A percentile compares a stretch with the other conserved stretches of the same genome.
Conservation (phyloP, 2,329 filamentous ascomycete genomes). For the Trichophyton simii region DNA sequence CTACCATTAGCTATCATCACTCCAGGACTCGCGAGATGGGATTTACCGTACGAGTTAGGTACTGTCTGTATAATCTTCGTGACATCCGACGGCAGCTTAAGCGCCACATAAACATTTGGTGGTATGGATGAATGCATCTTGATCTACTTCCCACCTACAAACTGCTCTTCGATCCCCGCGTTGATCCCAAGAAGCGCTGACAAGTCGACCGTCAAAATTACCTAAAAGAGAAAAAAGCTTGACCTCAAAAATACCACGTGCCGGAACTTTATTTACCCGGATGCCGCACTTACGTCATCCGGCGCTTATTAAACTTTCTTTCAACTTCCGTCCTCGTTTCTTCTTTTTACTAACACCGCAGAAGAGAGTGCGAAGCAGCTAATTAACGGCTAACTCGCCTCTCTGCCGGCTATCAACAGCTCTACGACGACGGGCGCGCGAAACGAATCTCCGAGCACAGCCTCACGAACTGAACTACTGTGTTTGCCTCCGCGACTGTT, state of each 20-base stretch:
- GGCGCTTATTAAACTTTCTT: not conserved
- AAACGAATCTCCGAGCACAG: not conserved
- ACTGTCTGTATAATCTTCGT: constrained; percentile 47
- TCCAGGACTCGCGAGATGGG: constrained; percentile 8
- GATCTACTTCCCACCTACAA: not conserved
- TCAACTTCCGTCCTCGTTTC: not conserved
- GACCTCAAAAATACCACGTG: not conserved
- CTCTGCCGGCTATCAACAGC: not conserved
- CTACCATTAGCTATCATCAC: constrained; percentile 16
- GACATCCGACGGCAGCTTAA: constrained; percentile 41
- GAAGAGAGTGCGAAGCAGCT: too few relatives aligned
- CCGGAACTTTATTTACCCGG: not conserved
- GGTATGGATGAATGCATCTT: constrained; percentile 30
- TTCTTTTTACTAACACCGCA: not conserved
- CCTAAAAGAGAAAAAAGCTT: not conserved
- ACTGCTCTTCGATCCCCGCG: not conserved
- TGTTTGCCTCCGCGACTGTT: not conserved
- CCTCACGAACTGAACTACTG: not conserved
- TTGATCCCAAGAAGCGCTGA: not conserved
- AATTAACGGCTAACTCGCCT: too few relatives aligned
- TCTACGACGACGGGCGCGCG: not conserved
- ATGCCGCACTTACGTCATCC: not conserved
- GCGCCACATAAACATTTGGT: constrained; percentile 25
- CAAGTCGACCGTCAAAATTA: not conserved
- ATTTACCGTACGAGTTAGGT: constrained; percentile 48